Evolutionary conservation across 208 protist species (phyloP), one percentile per base, ranked within the genome.

Genomic region (Tritrichomonas musculus): DNA sequence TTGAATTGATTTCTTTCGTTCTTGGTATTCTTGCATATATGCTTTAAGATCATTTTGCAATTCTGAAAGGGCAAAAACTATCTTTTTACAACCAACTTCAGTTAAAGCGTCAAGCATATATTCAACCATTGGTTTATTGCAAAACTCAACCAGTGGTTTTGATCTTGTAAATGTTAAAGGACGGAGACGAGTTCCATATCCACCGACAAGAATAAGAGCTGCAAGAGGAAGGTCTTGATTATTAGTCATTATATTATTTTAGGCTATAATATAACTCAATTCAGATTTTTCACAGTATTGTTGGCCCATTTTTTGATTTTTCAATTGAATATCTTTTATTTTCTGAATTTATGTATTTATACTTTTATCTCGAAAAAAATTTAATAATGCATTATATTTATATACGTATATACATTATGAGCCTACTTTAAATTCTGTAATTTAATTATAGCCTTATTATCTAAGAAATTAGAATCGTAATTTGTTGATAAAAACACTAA

Each of bases 121-220:
- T 39, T 98, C 94, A 60, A 99, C 97, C 96, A 99, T 98, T 14
- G 98, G 96, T 96, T 98, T 98, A 95, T 99, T 99, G 93, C 97
- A 97, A 95, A 99, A 99, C 8, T 97, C 97, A 3, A 99, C 97
- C 14, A 99, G 95, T 22, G 98, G 98, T 95, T 99, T 99, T 17
- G 98, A 98, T 49, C 96, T 95, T 8, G 97, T 98, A 30, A 99
- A 95, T 11, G 98, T 99, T 27, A 99, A 96, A 44, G 98, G 98
- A 77, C 98, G 97, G 25, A 99, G 96, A 47, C 98, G 94, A 20
- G 97, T 97, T 20, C 96, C 96, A 94, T 96, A 97, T 1, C 96
- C 98, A 92, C 98, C 98, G 41, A 99, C 98, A 36, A 94, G 41
- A 36, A 94, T 82, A 33, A 94, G 82, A 27, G 84, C 93, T 39